These are phyloP conservation scores for Dimocarpus longan DNA, from an alignment of 345 rosid genomes.

Conservation along the genomic window DNA sequence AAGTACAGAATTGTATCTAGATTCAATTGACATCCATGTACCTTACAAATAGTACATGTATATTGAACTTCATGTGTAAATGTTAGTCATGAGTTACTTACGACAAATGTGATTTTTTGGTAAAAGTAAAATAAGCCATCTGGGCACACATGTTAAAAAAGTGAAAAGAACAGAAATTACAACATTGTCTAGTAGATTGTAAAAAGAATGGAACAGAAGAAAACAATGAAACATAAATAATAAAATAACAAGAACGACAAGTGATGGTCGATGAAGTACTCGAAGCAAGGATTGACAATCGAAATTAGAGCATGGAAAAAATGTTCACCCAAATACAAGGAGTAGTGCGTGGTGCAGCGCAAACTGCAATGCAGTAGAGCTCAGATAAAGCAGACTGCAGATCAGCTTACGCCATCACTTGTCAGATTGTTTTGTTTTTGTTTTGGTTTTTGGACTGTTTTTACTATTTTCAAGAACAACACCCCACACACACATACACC, in stretches of 20 bases:
- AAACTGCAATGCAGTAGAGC: not conserved
- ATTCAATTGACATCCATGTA: not conserved
- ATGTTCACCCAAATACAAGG: slow-evolving; percentile 15
- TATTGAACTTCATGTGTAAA: too few relatives aligned
- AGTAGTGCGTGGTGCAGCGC: not conserved
- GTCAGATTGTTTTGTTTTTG: slow-evolving; percentile 23
- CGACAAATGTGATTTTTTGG: not conserved
- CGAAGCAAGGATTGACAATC: too few relatives aligned
- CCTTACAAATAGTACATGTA: too few relatives aligned
- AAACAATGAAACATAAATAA: not conserved
- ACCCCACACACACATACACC: not conserved
- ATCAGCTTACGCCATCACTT: slow-evolving; percentile 23
- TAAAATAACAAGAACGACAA: not conserved
- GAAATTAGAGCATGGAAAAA: not conserved
- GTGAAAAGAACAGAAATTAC: not conserved
- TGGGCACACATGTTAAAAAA: not conserved
- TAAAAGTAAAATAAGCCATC: not conserved
- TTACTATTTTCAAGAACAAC: not conserved
- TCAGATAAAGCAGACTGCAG: not conserved
- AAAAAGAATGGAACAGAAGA: not conserved
- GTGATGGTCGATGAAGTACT: too few relatives aligned
- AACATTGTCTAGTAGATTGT: not conserved
- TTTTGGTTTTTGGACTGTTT: not conserved
- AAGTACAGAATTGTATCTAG: not conserved
- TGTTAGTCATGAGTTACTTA: too few relatives aligned